Evolutionary conservation across 306 rosid genomes (phyloP), one percentile per base, ranked within the genome.

Genomic region (Cucumis melo): DNA sequence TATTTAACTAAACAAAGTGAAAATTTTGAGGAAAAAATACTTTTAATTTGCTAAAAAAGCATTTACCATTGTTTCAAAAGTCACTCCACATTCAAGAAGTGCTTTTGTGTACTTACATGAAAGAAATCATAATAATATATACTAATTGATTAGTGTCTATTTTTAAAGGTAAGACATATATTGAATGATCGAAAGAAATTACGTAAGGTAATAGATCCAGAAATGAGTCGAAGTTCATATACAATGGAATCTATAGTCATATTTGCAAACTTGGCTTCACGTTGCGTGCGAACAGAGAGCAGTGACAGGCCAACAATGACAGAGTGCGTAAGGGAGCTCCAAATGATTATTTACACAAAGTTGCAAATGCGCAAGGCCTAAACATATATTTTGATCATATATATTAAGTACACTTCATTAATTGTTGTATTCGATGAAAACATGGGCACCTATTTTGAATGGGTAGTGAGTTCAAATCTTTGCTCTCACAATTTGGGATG

Each of bases 221-320:
- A 91, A 66, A 75, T 94, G 85, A 79, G 84, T 76, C 89, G 93
- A 86, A 89, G 86, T 70, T 84, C 97, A 44, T 90, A 87, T 83
- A 89, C 89, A 62, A 79, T 94, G 87, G 97, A 87, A 79, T 91
- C 98, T 59, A 80, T 89, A 76, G 82, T 80, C 82, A 89, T 89
- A 94, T 92, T 91, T 81, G 97, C 98, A 44, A 94, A 92, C 78
- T 83, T 94, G 70, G 98, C 97, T 80, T 94, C 98, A 48, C 82
- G 96, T 62, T 94, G 98, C 72, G 95, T 92, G 57, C 89, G 98
- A 61, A 64, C 78, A 6, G 95, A 92, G 39, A 90, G 98, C 83
- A 84, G 85, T 10, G 91, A 90, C 80, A 87, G 98, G 73, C 98
- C 98, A 55, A 81, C 96, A 60, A 86, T 92, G 95, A 86, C 85